phyloP scores from a whole-genome alignment of 2,329 filamentous ascomycete genomes.

The Cercospora sesami region DNA sequence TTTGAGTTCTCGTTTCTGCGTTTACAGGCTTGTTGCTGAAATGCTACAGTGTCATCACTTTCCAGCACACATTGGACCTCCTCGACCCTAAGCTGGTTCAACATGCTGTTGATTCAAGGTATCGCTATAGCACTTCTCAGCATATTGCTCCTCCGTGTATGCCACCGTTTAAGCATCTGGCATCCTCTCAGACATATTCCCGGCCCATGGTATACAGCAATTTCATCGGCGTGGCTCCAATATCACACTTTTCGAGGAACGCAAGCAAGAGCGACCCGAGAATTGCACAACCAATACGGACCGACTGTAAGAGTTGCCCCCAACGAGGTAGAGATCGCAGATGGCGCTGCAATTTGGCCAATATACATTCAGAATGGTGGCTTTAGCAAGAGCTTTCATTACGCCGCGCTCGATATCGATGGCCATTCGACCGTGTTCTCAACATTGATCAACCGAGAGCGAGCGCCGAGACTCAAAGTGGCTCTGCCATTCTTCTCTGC shows the following conservation, averaged over 20 bases:
- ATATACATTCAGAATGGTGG: not conserved
- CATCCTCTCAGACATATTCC: not conserved
- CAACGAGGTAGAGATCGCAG: not conserved
- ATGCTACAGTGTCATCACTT: no score
- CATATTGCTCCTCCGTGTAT: not conserved
- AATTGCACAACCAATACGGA: not conserved
- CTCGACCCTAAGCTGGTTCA: no score
- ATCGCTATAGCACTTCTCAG: not conserved
- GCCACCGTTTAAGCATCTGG: not conserved
- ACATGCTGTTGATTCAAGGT: no score
- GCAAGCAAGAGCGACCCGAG: not conserved
- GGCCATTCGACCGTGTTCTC: not conserved
- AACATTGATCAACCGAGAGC: not conserved
- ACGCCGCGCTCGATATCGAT: not conserved
- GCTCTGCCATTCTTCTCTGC: not conserved
- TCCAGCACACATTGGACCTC: no score
- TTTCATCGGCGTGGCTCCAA: not conserved
- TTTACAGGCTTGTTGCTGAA: no score
- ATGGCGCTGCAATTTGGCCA: not conserved
- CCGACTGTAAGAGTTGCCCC: not conserved
- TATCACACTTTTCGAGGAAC: not conserved
- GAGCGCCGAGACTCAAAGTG: not conserved
- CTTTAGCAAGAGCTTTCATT: not conserved
- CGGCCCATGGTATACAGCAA: not conserved
- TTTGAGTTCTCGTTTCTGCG: no score